Evolutionary conservation across 2,329 filamentous ascomycete genomes (phyloP).

Genomic region (Paramyrothecium roridum): DNA sequence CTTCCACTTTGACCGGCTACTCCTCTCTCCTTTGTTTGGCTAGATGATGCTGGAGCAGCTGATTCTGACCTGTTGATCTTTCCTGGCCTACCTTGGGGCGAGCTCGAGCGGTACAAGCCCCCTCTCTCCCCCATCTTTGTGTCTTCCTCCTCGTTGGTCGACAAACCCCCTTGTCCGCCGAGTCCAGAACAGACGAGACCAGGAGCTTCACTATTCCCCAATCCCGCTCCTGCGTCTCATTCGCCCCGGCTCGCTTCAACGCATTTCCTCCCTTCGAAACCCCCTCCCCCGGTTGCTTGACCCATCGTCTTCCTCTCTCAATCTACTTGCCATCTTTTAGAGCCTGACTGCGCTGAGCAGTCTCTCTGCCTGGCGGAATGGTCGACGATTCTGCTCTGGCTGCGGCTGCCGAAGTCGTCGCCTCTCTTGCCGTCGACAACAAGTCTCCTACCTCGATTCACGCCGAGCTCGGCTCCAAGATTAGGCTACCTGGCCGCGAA

Average conservation of each 20-base stretch:
- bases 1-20: background rate
- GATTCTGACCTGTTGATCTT: background rate
- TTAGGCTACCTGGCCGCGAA: constrained; percentile 75
- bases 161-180: background rate
- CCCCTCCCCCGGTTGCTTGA: background rate
- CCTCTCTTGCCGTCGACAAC: constrained; percentile 45
- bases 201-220: background rate
- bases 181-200: background rate
- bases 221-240: background rate
- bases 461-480: constrained; percentile 41
- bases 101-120: background rate
- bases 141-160: background rate
- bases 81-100: background rate
- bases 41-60: background rate
- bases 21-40: background rate
- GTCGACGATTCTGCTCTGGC: constrained; percentile 53
- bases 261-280: background rate
- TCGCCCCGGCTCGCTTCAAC: background rate
- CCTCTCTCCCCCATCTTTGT: background rate
- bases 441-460: constrained; percentile 35
- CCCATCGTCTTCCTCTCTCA: background rate
- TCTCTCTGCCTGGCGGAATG: constrained; percentile 32
- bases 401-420: constrained; percentile 51
- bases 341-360: constrained; percentile 23
- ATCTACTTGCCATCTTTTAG: constrained; percentile 3